Evolutionary conservation across 352 stramenopile genomes (phyloP), one percentile per base, ranked within the genome.

Genomic region (Phytophthora agathidicida): DNA sequence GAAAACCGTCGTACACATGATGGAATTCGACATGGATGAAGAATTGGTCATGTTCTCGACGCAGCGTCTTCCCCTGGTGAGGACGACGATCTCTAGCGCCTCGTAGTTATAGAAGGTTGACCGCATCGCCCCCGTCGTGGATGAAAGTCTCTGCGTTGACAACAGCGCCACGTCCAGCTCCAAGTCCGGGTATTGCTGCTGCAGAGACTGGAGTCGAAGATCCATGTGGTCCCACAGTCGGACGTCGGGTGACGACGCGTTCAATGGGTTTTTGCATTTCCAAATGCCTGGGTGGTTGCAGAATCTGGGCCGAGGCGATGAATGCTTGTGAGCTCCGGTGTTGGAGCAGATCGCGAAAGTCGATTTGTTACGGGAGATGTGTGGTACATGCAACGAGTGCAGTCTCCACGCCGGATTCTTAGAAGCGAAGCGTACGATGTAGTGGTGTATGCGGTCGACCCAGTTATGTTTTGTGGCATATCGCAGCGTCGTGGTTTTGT

Each of bases 361-460:
- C 22, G n/a, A 2, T 6, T 17, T 32, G 3, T 32, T 13, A 10
- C 16, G 24, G 19, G 28, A 49, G 10, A 53, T 50, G 24, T 8
- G 28, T 16, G 59, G 14, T 1, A 65, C n/a, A 36, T 76, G 68
- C 1, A 82, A 47, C 5, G 49, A 66, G 28, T 77, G 59, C 17
- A 60, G 30, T 17, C 72, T 71, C 53, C 55, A 61, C 3, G 58
- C 47, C 0, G 43, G 17, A 8, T 62, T 68, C 26, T 62, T 65
- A 11, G 36, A n/a, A 14, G 60, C 37, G 2, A 33, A 49, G 11
- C 51, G 41, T 10, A 65, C 26, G n/a, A 79, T 2, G 20, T 57
- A 68, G 10, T 79, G 73, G 33, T 82, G 59, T 3, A 82, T n/a
- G 0, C 69, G 66, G 11, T 82, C 73, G 36, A 82, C 50, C 73